phyloP scores from a whole-genome alignment of 495 filamentous ascomycete species.

The Aspergillus egyptiacus region DNA sequence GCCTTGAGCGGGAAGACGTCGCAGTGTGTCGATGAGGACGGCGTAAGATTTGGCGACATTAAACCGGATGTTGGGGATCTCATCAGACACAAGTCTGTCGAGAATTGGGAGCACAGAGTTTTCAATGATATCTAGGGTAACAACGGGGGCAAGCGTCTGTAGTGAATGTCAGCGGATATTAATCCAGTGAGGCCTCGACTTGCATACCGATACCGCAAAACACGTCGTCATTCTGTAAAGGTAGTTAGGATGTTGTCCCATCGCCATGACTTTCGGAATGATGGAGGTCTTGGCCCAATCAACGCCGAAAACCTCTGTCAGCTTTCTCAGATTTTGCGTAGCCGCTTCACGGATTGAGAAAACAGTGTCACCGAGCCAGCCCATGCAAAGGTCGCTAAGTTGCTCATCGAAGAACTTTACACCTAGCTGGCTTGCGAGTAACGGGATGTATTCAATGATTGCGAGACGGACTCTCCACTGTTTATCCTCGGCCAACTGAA shows the following conservation, averaged over 20 bases:
- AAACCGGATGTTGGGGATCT: conserved; percentile 98
- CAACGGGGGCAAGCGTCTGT: conserved; percentile 88
- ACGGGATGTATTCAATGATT: conserved; percentile 98
- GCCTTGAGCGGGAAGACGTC: conserved; percentile 79
- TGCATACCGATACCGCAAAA: conserved; percentile 90
- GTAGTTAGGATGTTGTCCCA: conserved; percentile 97
- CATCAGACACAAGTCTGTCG: conserved; percentile 83
- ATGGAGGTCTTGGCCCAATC: conserved; percentile 97
- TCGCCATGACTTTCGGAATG: conserved; percentile 95
- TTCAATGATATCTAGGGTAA: conserved; percentile 85
- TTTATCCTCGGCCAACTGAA: conserved; percentile 96
- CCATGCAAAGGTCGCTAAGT: conserved; percentile 91
- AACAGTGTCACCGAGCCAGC: conserved; percentile 97
- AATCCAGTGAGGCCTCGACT: not conserved
- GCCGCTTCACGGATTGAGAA: conserved; percentile 97
- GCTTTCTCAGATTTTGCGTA: conserved; percentile 93
- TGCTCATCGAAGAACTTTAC: conserved; percentile 99
- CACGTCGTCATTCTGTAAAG: conserved; percentile 99
- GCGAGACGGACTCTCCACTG: conserved; percentile 97
- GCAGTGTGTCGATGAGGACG: conserved; percentile 79
- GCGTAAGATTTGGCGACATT: conserved; percentile 97
- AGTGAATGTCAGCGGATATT: conserved; percentile 18
- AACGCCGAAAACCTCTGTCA: conserved; percentile 96
- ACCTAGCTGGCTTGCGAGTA: conserved; percentile 90
- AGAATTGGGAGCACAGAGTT: conserved; percentile 93